Evolutionary conservation across 148 eudicot species (phyloP), one percentile per base, ranked within the genome.

Genomic region (Rhododendron henanense): DNA sequence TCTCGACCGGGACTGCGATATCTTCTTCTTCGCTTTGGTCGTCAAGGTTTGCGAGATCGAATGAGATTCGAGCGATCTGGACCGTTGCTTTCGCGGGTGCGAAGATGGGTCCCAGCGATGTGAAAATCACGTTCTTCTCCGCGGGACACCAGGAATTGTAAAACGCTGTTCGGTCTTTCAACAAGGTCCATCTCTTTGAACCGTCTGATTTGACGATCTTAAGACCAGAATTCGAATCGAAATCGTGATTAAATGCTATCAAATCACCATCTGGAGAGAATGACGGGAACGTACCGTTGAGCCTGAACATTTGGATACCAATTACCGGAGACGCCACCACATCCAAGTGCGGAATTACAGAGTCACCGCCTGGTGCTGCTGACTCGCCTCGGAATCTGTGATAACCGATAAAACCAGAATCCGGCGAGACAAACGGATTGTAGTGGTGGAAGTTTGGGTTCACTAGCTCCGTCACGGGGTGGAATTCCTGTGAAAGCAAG

Each of bases 401-500:
- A 84, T 93, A 96, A 53, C 99, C 98, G 31, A 96, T 71, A 75
- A 79, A 90, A 19, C 83, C 82, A 14, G 93, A 92, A 0, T 87
- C 89, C 6, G 93, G 92, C 2, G 99, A 96, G 4, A 95, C 85
- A 50, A 96, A 96, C 13, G 99, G 99, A 81, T 91, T 96, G 90
- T 93, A 96, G 73, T 94, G 96, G 86, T 95, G 98, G n/a, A 88
- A 65, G 33, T 88, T 73, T 14, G 98, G 96, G 86, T 89, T 93
- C 1, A 94, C 14, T 57, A 87, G 11, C 85, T 85, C 90, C 0
- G 98, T 96, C 6, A 96, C 89, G 0, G 90, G 89, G 4, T 87
- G 21, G 80, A 95, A 95, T 39, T 88, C 65, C 48, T 86, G 84
- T 2, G 91, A 81, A 9, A 87, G 89, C 2, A 88, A 59, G 41